Base-by-base conservation (phyloP, 2,329 filamentous ascomycete species). In the Pestalotiopsis fici region DNA sequence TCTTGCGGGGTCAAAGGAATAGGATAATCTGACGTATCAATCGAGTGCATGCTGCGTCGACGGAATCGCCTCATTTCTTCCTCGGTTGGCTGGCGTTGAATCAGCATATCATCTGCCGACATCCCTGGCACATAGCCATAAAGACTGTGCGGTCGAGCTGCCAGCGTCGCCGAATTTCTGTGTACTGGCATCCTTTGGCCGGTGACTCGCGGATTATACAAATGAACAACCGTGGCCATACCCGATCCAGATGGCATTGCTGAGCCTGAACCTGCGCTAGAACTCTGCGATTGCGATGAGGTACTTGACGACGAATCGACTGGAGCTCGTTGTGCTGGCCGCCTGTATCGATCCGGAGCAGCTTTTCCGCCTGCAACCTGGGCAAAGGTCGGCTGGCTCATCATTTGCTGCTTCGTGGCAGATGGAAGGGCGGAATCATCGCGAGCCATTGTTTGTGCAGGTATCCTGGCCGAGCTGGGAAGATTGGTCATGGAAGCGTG, bases 301-400 rank as follows among this genome's bases (percentile, higher is more conserved):
- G 39, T 11, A 12, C 55, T 43, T 3, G 73, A 69, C n/a, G 77
- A 72, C 70, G 81, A 85, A 71, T 89, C 88, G 18, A 82, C 80
- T 11, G 37, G 18, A 9, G 87, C 83, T 71, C 87, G 87, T 67
- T 86, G 83, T 66, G 85, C 85, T 68, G 86, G 79, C 63, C 94
- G 91, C 73, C 94, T 88, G 78, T 98, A 98, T 68, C 95, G 89
- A 77, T 97, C 94, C 1, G 93, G 93, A 1, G 92, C 90, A 25
- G 90, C 84, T 74, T 94, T 94, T 59, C 83, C 80, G 25, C 88
- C 83, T 3, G 86, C 83, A 55, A 90, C 86, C 79, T 81, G 91
- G 75, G 72, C 85, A 80, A 77, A 90, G 70, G 80, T 86, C 61
- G 88, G 85, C 71, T 84, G 84, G 25, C 78, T 79, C 56, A 74